A percentile compares a stretch with the other conserved stretches of the same genome.
Conservation (phyloP, 2,329 filamentous ascomycete genomes). For the Lachnellula arida region DNA sequence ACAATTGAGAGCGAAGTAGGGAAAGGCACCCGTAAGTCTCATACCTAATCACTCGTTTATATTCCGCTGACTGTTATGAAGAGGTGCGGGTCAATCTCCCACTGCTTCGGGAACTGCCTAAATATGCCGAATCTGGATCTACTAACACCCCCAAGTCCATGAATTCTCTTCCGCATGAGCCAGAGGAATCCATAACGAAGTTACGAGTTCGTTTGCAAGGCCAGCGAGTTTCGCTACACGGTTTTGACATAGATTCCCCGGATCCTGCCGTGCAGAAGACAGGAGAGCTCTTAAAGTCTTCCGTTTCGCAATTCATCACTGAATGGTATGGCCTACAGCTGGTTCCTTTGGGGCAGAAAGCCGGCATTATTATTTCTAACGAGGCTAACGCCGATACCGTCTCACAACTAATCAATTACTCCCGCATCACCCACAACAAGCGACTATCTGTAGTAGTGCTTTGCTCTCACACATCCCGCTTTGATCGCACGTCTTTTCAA, state of each 20-base stretch:
- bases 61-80: slow-evolving; percentile 15
- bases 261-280: slow-evolving; percentile 23
- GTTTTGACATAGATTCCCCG: slow-evolving; percentile 23
- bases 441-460: slow-evolving; percentile 26
- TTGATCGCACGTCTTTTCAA: slow-evolving; percentile 16
- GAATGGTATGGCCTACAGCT: slow-evolving; percentile 31
- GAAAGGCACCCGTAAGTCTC: slow-evolving; percentile 48
- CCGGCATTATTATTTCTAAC: slow-evolving; percentile 27
- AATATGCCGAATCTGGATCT: slow-evolving; percentile 13
- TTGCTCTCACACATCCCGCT: slow-evolving; percentile 26
- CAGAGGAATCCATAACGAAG: slow-evolving; percentile 24
- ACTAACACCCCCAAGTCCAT: slow-evolving; percentile 17
- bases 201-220: slow-evolving; percentile 21
- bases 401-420: slow-evolving; percentile 11
- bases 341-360: slow-evolving; percentile 23
- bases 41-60: background rate
- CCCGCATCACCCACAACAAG: slow-evolving; percentile 2
- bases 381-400: slow-evolving; percentile 19
- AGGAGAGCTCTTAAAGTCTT: slow-evolving; percentile 20
- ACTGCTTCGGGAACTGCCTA: slow-evolving; percentile 27
- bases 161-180: slow-evolving; percentile 16
- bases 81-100: slow-evolving; percentile 31
- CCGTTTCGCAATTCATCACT: slow-evolving; percentile 25
- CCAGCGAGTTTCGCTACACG: slow-evolving; percentile 23
- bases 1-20: slow-evolving; percentile 51